Base-by-base conservation (phyloP, 2,329 filamentous ascomycete genomes). In the Talaromyces sp. region DNA sequence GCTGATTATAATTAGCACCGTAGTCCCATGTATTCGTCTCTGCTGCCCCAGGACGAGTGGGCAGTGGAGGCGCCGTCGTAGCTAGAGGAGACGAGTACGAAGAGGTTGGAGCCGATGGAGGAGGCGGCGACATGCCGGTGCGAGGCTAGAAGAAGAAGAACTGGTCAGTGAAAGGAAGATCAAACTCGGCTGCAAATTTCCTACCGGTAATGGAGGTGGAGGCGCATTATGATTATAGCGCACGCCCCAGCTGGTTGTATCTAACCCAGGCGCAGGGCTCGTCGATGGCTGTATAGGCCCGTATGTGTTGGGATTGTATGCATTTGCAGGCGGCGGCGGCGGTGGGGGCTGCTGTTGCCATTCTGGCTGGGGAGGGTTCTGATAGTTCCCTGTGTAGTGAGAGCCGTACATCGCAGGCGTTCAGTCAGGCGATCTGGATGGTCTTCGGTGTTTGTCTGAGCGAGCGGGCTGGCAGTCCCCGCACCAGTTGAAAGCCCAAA, bases 181-280 rank as follows among this genome's bases (percentile, higher is more conserved):
- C 19, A 33, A 15, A 53, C 53, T 9, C 25, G 17, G 47, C 61
- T n/a, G 33, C 22, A 57, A 30, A 25, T 8, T 10, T 47, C 60
- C 64, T 70, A 77, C 76, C 13, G 76, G 76, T 25, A 78, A 67
- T 28, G 75, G 69, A 33, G 69, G 72, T 25, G 73, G 75, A 42
- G 70, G 68, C 27, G 66, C 65, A 59, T 71, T 57, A 17, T 67
- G 72, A 61, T 77, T 78, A 63, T 77, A 80, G 58, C 73, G 73
- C 53, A 79, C 77, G 28, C 78, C 78, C 78, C 78, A 80, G 17
- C 67, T 66, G 17, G 73, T 70, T 15, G 75, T 75, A 64, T 78
- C 73, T 25, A 68, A 39, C 39, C 60, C 51, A 59, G 53, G 58
- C 55, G 62, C 66, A 27, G 66, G 55, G 11, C 62, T 63, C 9